phyloP scores from a whole-genome alignment of 78 protist genomes.

The Emiliania huxleyi region DNA sequence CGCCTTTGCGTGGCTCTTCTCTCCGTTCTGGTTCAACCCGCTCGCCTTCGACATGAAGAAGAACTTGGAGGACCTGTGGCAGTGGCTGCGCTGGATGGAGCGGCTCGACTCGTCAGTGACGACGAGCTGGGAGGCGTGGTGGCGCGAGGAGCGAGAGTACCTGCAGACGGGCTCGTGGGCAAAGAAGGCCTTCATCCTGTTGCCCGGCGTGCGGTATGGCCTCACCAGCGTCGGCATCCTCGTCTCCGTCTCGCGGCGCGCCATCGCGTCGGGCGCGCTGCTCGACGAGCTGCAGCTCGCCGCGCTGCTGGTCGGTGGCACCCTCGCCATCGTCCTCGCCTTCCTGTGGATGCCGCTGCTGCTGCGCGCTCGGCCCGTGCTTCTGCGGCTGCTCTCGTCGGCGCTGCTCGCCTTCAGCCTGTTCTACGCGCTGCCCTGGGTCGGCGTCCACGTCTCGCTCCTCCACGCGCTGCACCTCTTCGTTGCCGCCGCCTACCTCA shows the following conservation, averaged over 20 bases:
- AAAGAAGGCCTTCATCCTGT: neutral
- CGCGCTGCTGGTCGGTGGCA: neutral
- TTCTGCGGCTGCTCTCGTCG: neutral
- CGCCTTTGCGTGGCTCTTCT: conserved; percentile 14
- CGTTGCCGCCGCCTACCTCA: neutral
- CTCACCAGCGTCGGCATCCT: neutral
- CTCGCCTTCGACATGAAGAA: conserved; percentile 15
- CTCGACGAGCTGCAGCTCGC: neutral
- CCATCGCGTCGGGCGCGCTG: neutral
- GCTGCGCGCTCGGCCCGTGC: neutral
- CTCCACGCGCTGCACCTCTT: neutral
- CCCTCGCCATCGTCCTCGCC: neutral
- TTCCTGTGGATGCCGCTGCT: neutral
- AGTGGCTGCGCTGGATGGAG: neutral
- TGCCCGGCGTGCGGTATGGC: neutral
- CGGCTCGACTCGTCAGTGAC: neutral
- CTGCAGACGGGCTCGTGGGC: neutral
- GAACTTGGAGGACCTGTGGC: neutral
- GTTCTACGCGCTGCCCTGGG: neutral
- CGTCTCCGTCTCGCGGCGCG: too few relatives aligned
- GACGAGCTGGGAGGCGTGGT: neutral
- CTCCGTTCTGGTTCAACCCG: conserved; percentile 46
- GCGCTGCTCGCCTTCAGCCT: neutral
- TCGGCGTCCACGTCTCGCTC: neutral
- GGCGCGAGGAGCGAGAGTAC: neutral